A percentile compares a stretch with the other conserved stretches of the same genome.
phyloP scores from a whole-genome alignment of 257 asterid species.

The Paulownia fortunei region DNA sequence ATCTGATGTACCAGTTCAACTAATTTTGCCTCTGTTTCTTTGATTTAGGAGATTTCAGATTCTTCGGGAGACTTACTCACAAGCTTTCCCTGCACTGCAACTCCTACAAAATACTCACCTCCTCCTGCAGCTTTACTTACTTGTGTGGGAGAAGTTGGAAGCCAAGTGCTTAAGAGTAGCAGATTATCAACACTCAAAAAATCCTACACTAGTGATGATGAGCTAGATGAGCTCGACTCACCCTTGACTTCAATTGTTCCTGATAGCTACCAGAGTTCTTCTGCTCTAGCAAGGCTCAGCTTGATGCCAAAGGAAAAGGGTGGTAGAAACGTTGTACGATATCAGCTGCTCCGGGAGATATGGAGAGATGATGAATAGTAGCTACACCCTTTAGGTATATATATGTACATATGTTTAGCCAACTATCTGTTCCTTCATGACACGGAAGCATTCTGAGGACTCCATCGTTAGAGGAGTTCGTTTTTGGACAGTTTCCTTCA shows the following conservation, averaged over 20 bases:
- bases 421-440: background rate
- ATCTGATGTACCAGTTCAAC: background rate
- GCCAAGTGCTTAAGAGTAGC: conserved; percentile 48
- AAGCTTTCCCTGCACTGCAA: conserved; percentile 62
- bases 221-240: conserved; percentile 75
- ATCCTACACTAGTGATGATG: conserved; percentile 81
- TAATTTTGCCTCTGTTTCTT: background rate
- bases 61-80: conserved; percentile 38
- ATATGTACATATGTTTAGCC: conserved; percentile 6
- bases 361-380: conserved; percentile 51
- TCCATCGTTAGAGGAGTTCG: background rate
- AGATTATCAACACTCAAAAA: conserved; percentile 58
- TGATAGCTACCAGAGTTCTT: conserved; percentile 50
- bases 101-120: conserved; percentile 59
- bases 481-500: background rate
- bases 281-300: conserved; percentile 55
- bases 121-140: conserved; percentile 68
- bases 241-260: conserved; percentile 71
- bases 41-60: conserved; percentile 51
- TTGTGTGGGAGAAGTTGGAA: conserved; percentile 65
- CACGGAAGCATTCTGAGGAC: background rate
- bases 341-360: conserved; percentile 70
- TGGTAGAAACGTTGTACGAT: conserved; percentile 59
- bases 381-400: background rate
- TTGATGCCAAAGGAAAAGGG: conserved; percentile 62